These are phyloP conservation scores for Blastomyces percursus DNA, from an alignment of 2,329 filamentous ascomycete species.

Conservation along the genomic window DNA sequence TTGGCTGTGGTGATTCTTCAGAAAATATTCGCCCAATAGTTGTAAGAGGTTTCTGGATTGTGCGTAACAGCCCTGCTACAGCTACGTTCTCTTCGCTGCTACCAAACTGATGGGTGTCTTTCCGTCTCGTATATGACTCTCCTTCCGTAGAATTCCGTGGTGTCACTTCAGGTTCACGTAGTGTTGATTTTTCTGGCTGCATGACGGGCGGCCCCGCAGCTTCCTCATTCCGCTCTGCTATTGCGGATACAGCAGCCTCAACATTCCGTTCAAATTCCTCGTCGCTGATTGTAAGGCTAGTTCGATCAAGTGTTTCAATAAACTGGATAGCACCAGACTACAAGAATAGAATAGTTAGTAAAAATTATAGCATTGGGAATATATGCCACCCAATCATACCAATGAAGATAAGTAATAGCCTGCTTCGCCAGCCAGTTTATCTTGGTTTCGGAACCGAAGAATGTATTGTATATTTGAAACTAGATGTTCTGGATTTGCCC, in stretches of 20 bases:
- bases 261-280: constrained; percentile 94
- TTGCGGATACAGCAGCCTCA: constrained; percentile 90
- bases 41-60: constrained; percentile 80
- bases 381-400: constrained; percentile 37
- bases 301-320: constrained; percentile 90
- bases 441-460: constrained; percentile 88
- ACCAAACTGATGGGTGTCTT: constrained; percentile 30
- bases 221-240: constrained; percentile 74
- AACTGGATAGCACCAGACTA: constrained; percentile 75
- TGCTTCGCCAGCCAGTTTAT: constrained; percentile 93
- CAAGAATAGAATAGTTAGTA: constrained; percentile 6
- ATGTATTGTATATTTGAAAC: constrained; percentile 99
- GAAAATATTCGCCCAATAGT: constrained; percentile 94
- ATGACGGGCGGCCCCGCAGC: constrained; percentile 36
- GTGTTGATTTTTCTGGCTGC: constrained; percentile 37
- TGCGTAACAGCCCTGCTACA: constrained; percentile 73
- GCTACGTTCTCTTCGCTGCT: constrained; percentile 62
- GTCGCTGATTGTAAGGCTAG: constrained; percentile 82
- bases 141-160: constrained; percentile 50
- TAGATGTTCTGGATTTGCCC: constrained; percentile 87
- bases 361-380: constrained; percentile 7
- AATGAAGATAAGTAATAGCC: constrained; percentile 96
- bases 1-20: constrained; percentile 41
- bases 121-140: constrained; percentile 40
- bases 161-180: constrained; percentile 47